Evolutionary conservation across 176 grass and related monocot genomes (phyloP), one percentile per base, ranked within the genome.

Genomic region (Eleusine indica): DNA sequence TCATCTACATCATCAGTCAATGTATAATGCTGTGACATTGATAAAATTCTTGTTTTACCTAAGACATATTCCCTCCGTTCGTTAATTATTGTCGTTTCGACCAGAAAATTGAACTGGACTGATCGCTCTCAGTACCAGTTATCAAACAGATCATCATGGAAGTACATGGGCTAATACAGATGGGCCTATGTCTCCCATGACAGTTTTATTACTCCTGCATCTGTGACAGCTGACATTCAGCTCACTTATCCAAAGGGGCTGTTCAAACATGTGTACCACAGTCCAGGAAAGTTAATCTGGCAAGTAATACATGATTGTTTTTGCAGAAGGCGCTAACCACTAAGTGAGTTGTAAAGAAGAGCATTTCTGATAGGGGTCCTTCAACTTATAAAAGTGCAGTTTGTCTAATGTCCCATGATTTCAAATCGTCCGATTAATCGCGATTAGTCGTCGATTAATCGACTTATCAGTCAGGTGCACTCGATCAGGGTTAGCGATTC

Each of bases 171-270:
- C 46, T 86, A 71, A 79, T 71, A 79, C 37, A 63, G 21, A 21
- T 52, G 30, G 14, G 22, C 17, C 10, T 66, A 12, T 69, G 64
- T 64, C 10, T 38, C 79, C 48, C 54, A 18, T 9, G 1, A 15
- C 25, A 29, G 38, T 64, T 12, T 41, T 65, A 78, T 11, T 11
- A 64, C 22, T 46, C 52, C n/a, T 72, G 18, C 30, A 72, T 14
- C 51, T 70, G 40, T 19, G 57, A 57, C 35, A 78, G 74, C 56
- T 71, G 29, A 51, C 83, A 72, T 52, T 67, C 67, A 76, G 13
- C 40, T 62, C 56, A 72, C 32, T 52, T 30, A 71, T 63, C 32
- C 11, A 15, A 52, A 54, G 13, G 40, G 43, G 21, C 60, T 66
- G 32, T 48, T 49, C 22, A 64, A 63, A 13, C 60, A 61, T 64